phyloP scores from a whole-genome alignment of 192 early-diverging fungal genomes.

The Chytriomyces sp. region DNA sequence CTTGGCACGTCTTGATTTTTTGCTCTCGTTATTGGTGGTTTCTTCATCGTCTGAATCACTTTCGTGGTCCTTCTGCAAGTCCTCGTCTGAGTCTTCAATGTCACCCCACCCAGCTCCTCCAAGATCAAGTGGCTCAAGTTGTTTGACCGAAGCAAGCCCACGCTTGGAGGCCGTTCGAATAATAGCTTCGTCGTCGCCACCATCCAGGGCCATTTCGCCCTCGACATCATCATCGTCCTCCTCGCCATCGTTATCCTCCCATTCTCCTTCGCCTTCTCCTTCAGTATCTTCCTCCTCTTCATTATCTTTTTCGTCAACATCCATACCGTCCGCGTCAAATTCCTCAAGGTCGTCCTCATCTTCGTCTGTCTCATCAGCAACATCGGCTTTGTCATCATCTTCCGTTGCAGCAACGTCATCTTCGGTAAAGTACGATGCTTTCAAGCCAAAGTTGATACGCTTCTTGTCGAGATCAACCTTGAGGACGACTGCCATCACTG shows the following conservation, averaged over 20 bases:
- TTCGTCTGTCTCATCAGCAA: slow-evolving; percentile 19
- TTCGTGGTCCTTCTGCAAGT: slow-evolving; percentile 44
- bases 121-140: slow-evolving; percentile 42
- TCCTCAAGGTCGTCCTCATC: background rate
- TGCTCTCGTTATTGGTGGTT: slow-evolving; percentile 37
- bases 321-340: slow-evolving; percentile 58
- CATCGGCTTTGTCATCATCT: slow-evolving; percentile 45
- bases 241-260: slow-evolving; percentile 17
- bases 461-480: slow-evolving; percentile 71
- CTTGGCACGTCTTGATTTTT: slow-evolving; percentile 60
- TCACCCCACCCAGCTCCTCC: slow-evolving; percentile 26
- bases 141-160: slow-evolving; percentile 18
- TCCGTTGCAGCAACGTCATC: slow-evolving; percentile 48
- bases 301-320: slow-evolving; percentile 40
- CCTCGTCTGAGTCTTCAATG: slow-evolving; percentile 51
- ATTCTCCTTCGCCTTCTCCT: no score
- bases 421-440: slow-evolving; percentile 81
- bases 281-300: slow-evolving; percentile 32
- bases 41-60: slow-evolving; percentile 43
- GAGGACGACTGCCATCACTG: slow-evolving; percentile 78
- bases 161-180: background rate
- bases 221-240: slow-evolving; percentile 4
- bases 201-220: slow-evolving; percentile 7
- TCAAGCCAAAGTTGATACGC: slow-evolving; percentile 75
- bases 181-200: slow-evolving; percentile 27